These are phyloP conservation scores for Lentinula detonsa DNA, from an alignment of 768 basidiomycete species.

Conservation along the genomic window DNA sequence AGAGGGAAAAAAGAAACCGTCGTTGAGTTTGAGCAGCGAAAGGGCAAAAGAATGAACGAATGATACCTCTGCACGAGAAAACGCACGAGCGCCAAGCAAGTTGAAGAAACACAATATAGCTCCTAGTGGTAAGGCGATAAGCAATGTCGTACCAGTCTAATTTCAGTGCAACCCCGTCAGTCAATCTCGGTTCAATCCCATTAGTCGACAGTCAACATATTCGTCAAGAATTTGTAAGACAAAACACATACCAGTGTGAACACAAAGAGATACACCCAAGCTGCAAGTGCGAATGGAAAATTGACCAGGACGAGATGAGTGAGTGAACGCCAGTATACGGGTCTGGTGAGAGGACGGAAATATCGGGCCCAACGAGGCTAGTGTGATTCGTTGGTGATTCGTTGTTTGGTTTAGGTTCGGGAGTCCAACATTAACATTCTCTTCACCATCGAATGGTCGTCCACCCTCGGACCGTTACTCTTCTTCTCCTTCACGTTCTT, in stretches of 20 bases:
- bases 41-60: conserved; percentile 49
- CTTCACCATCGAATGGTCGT: too few species aligned
- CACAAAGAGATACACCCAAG: conserved; percentile 76
- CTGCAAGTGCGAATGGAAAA: conserved; percentile 69
- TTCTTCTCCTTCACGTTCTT: conserved; percentile 5
- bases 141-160: conserved; percentile 72
- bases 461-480: neutral
- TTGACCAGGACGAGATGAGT: conserved; percentile 70
- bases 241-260: conserved; percentile 61
- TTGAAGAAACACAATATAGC: conserved; percentile 74
- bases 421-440: too few species aligned
- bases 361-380: conserved; percentile 12
- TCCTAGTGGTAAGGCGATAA: conserved; percentile 76
- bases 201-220: neutral
- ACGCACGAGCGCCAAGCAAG: conserved; percentile 64
- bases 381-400: neutral
- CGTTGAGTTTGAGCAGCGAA: conserved; percentile 35
- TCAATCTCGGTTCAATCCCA: neutral
- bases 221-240: conserved; percentile 8
- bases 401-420: neutral
- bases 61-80: conserved; percentile 60
- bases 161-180: too few species aligned
- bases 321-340: conserved; percentile 56
- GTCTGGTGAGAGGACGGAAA: conserved; percentile 48
- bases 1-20: conserved; percentile 23